Evolutionary conservation across 306 rosid genomes (phyloP).

Genomic region (Ceratonia siliqua): DNA sequence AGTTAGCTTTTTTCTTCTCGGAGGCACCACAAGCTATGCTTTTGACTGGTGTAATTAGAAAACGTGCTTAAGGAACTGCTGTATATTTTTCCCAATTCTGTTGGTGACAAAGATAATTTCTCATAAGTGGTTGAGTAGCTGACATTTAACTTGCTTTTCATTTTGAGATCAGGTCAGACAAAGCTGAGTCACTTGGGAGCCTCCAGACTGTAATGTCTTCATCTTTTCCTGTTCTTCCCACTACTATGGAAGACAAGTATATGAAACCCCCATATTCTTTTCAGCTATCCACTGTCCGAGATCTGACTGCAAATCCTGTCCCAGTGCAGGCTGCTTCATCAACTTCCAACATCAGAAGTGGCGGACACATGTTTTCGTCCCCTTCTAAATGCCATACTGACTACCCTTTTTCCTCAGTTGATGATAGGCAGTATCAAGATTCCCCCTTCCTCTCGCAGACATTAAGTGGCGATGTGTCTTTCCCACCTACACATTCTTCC

Average conservation of each 20-base stretch:
- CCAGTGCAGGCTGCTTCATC: conserved; percentile 45
- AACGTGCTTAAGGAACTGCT: neutral
- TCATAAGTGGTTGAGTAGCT: conserved; percentile 4
- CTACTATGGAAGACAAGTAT: conserved; percentile 37
- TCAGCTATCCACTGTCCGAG: conserved; percentile 52
- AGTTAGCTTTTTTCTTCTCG: conserved; percentile 18
- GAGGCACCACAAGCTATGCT: neutral
- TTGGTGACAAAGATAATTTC: conserved; percentile 12
- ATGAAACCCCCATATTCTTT: conserved; percentile 54
- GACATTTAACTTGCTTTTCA: conserved; percentile 12
- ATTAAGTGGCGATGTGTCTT: conserved; percentile 36
- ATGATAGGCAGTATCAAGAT: conserved; percentile 48
- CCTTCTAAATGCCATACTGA: conserved; percentile 35
- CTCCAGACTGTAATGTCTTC: conserved; percentile 46
- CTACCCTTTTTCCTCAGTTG: conserved; percentile 36
- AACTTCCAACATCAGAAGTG: conserved; percentile 37
- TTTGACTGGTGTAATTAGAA: conserved; percentile 10
- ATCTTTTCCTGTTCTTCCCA: conserved; percentile 49
- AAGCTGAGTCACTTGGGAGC: conserved; percentile 32
- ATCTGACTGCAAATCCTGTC: conserved; percentile 41
- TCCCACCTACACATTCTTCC: conserved; percentile 40
- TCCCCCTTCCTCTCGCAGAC: conserved; percentile 51
- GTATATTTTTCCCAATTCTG: neutral
- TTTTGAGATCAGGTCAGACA: conserved; percentile 18
- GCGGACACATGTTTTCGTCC: conserved; percentile 43